Percentiles rank a stretch among this genome's conserved stretches.
These are phyloP conservation scores for Vickermania spadyakhi DNA, from an alignment of 208 protist species.

Conservation along the genomic window DNA sequence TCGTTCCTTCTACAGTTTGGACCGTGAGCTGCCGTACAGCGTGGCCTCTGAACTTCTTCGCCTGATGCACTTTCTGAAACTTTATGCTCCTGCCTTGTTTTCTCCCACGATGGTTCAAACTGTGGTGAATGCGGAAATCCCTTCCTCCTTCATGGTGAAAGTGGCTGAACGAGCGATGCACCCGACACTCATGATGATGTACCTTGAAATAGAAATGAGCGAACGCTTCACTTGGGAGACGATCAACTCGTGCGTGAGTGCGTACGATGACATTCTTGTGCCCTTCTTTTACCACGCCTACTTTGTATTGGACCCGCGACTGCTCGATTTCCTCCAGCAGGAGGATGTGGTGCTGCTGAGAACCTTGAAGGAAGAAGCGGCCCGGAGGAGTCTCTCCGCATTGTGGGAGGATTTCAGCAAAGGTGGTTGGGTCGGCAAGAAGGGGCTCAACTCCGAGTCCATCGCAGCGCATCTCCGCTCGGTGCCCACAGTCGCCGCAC, in stretches of 20 bases:
- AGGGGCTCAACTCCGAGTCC: neutral
- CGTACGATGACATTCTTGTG: conserved; percentile 24
- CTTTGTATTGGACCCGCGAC: conserved; percentile 19
- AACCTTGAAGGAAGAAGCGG: neutral
- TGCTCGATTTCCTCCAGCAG: conserved; percentile 10
- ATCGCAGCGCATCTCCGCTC: neutral
- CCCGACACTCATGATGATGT: conserved; percentile 23
- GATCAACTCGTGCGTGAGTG: conserved; percentile 16
- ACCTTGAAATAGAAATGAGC: conserved; percentile 27
- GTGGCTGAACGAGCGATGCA: conserved; percentile 22
- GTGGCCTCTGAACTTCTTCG: conserved; percentile 52
- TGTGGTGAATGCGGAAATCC: conserved; percentile 37
- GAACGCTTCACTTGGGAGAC: conserved; percentile 24
- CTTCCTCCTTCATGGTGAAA: conserved; percentile 15
- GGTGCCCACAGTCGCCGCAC: neutral
- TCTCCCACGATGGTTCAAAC: conserved; percentile 18
- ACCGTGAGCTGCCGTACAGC: conserved; percentile 47
- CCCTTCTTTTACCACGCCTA: conserved; percentile 15
- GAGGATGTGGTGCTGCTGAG: neutral
- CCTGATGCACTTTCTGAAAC: conserved; percentile 44
- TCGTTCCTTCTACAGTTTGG: conserved; percentile 33
- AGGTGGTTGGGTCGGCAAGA: neutral
- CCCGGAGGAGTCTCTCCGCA: neutral
- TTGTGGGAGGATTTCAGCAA: neutral
- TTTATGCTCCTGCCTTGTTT: conserved; percentile 49